phyloP scores from a whole-genome alignment of 2,329 filamentous ascomycete species.

The Fusarium lyarnte region DNA sequence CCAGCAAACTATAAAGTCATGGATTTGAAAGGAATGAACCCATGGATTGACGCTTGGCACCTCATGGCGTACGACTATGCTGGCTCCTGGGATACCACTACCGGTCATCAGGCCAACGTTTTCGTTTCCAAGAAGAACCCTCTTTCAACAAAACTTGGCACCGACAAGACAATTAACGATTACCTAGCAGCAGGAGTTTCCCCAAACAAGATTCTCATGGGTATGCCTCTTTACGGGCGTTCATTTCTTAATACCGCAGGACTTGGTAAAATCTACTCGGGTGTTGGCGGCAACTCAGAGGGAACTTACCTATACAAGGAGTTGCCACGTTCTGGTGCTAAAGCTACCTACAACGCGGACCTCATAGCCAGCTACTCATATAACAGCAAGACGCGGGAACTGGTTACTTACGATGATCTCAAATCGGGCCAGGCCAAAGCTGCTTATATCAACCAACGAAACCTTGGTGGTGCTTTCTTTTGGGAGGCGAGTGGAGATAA shows the following conservation, averaged over 20 bases:
- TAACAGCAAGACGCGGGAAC: slow-evolving; percentile 63
- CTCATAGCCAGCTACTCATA: slow-evolving; percentile 78
- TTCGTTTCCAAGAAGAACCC: slow-evolving; percentile 63
- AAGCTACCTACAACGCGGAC: slow-evolving; percentile 64
- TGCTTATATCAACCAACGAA: slow-evolving; percentile 66
- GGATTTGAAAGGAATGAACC: slow-evolving; percentile 64
- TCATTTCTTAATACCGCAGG: slow-evolving; percentile 75
- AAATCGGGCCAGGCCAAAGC: slow-evolving; percentile 69
- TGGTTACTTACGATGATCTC: slow-evolving; percentile 77
- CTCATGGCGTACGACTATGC: slow-evolving; percentile 78
- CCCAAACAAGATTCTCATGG: slow-evolving; percentile 74
- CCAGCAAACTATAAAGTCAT: slow-evolving; percentile 60
- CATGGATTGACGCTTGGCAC: slow-evolving; percentile 67
- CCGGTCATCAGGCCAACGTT: slow-evolving; percentile 77
- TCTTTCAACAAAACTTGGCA: slow-evolving; percentile 73
- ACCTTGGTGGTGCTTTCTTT: slow-evolving; percentile 81
- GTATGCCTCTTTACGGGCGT: slow-evolving; percentile 83
- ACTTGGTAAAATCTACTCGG: slow-evolving; percentile 69
- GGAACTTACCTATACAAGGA: slow-evolving; percentile 80
- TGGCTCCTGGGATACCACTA: slow-evolving; percentile 70
- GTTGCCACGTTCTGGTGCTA: slow-evolving; percentile 69
- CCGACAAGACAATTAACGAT: slow-evolving; percentile 68
- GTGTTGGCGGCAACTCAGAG: slow-evolving; percentile 70
- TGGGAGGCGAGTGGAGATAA: slow-evolving; percentile 82
- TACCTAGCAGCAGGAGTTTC: slow-evolving; percentile 64